phyloP scores from a whole-genome alignment of 768 basidiomycete genomes.

The Rhodotorula toruloides region DNA sequence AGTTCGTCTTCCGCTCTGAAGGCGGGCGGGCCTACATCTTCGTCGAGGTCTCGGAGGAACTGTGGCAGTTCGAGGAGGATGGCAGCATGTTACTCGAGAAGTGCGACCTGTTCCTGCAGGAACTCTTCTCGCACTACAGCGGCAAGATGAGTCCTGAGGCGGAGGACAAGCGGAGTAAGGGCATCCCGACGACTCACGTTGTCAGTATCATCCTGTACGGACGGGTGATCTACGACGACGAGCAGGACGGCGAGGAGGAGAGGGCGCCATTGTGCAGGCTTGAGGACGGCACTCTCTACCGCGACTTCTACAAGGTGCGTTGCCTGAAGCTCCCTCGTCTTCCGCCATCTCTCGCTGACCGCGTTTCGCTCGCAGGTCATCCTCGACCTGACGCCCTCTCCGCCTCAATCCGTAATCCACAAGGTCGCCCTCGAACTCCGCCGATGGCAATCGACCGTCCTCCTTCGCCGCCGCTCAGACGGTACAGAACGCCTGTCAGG shows the following conservation, averaged over 20 bases:
- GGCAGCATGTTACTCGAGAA: slow-evolving; percentile 84
- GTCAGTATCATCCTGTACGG: slow-evolving; percentile 93
- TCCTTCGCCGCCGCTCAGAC: slow-evolving; percentile 47
- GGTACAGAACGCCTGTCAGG: slow-evolving; percentile 58
- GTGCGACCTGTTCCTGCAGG: slow-evolving; percentile 90
- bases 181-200: slow-evolving; percentile 80
- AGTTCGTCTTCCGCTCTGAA: slow-evolving; percentile 78
- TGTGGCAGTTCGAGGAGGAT: slow-evolving; percentile 95
- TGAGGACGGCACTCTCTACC: slow-evolving; percentile 56
- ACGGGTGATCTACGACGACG: slow-evolving; percentile 77
- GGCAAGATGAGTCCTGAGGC: slow-evolving; percentile 23
- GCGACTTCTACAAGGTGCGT: slow-evolving; percentile 57
- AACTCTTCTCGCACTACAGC: slow-evolving; percentile 77
- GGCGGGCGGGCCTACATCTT: slow-evolving; percentile 90
- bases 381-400: slow-evolving; percentile 62
- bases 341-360: background rate
- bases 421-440: slow-evolving; percentile 23
- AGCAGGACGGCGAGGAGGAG: slow-evolving; percentile 56
- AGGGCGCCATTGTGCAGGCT: slow-evolving; percentile 73
- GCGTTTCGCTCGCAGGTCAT: slow-evolving; percentile 57
- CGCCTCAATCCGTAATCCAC: slow-evolving; percentile 32
- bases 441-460: slow-evolving; percentile 25
- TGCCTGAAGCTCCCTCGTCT: too few relatives aligned
- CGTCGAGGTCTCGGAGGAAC: slow-evolving; percentile 90
- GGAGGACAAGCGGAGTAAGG: slow-evolving; percentile 42